Conservation (phyloP, 306 rosid genomes). For the Lupinus albus region DNA sequence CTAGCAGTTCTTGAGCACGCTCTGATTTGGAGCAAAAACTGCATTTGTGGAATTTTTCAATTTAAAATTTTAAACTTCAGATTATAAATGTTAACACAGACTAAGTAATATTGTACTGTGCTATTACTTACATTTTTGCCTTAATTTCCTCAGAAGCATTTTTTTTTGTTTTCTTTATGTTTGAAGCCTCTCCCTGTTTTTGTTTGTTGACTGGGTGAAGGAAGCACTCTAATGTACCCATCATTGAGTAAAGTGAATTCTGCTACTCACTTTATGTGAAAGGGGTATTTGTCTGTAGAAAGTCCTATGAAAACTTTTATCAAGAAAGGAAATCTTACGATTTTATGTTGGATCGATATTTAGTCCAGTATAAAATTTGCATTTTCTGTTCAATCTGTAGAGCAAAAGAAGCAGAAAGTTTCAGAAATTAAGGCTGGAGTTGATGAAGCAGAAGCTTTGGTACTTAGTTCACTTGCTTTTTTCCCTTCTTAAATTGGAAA, state of each 20-base stretch:
- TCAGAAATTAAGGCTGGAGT: constrained; percentile 72
- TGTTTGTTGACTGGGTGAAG: constrained; percentile 8
- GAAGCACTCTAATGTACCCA: constrained; percentile 4
- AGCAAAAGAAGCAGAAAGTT: constrained; percentile 76
- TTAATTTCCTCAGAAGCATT: constrained; percentile 1
- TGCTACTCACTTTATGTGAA: constrained; percentile 1
- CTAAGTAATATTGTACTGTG: not conserved
- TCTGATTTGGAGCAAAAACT: constrained; percentile 28
- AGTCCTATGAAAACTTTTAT: constrained; percentile 4
- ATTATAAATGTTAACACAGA: constrained; percentile 5
- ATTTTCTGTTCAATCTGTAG: constrained; percentile 52
- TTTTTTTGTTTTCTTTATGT: not conserved
- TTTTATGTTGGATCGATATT: constrained; percentile 10
- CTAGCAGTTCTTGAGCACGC: constrained; percentile 14
- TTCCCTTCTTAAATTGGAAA: constrained; percentile 23
- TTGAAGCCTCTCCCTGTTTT: not conserved
- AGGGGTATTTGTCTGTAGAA: constrained; percentile 4
- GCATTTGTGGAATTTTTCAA: constrained; percentile 14
- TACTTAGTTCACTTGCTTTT: constrained; percentile 39
- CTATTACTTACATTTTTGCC: constrained; percentile 1
- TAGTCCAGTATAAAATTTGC: not conserved
- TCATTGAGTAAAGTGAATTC: constrained; percentile 4
- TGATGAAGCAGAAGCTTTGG: constrained; percentile 82
- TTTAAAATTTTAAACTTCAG: not conserved
- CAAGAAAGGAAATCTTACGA: constrained; percentile 16